Evolutionary conservation across 1,284 basidiomycete genomes (phyloP).

Genomic region (Rhodotorula sp.): DNA sequence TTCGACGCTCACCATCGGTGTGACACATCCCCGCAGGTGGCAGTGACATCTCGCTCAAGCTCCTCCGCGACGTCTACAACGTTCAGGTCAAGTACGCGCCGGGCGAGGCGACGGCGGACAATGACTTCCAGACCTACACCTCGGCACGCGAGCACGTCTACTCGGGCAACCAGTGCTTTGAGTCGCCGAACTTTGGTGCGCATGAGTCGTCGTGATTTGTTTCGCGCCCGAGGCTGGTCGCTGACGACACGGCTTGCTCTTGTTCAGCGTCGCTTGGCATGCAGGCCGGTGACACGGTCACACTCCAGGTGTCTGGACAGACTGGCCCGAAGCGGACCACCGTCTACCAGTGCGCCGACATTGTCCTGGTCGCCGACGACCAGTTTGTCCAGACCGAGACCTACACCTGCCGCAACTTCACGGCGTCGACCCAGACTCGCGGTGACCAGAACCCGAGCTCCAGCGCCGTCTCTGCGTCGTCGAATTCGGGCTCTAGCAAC

Average conservation of each 20-base stretch:
- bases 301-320: neutral
- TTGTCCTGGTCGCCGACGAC: neutral
- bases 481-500: neutral
- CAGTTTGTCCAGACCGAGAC: neutral
- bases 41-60: neutral
- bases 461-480: neutral
- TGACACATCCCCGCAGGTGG: neutral
- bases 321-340: neutral
- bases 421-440: neutral
- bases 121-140: neutral
- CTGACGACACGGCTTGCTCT: neutral
- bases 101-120: neutral
- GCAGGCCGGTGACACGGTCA: neutral
- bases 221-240: neutral
- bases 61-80: neutral
- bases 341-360: slow-evolving; percentile 11
- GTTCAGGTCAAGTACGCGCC: slow-evolving; percentile 3
- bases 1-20: neutral
- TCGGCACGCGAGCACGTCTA: neutral
- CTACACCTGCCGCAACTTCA: neutral
- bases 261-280: neutral
- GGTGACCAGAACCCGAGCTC: neutral
- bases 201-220: neutral
- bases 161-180: slow-evolving; percentile 8
- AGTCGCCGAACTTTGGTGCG: slow-evolving; percentile 2